Evolutionary conservation across 768 basidiomycete genomes (phyloP), one percentile per base, ranked within the genome.

Genomic region (Fistulinella prunicolor): DNA sequence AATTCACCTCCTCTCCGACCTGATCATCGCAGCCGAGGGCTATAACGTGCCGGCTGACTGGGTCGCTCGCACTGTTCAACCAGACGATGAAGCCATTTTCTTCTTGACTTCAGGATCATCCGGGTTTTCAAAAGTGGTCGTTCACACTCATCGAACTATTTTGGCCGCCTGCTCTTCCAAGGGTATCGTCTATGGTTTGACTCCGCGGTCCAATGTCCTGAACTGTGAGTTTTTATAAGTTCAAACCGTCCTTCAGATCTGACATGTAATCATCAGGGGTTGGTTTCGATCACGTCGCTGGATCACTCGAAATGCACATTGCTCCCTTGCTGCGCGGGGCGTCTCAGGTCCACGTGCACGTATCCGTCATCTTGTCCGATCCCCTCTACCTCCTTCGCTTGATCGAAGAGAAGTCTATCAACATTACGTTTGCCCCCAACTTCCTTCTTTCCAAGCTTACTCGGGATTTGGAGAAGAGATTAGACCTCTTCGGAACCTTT

Each of bases 281-380:
- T 39, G 68, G 69, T 12, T 71, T 74, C 30, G 73, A 74, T 46
- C 73, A 74, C 40, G 73, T 73, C 47, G 73, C 73, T 3, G 69
- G 67, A 17, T 64, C 72, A 6, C 57, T 71, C 1, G 73, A 74
- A 47, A 59, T 71, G 42, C 70, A 72, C 42, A 49, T 73, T 1
- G 56, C 71, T 7, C 63, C 72, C 24, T 46, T 63, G 38, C 49
- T 64, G 8, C 62, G 62, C 22, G 69, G 68, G 2, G 50, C 56
- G 1, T 52, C 54, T 8, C 58, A 56, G 20, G 47, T 60, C 14
- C 50, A 55, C 21, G 49, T 57, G 3, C 49, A 58, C 9, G 51
- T 53, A 6, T 55, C 51, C 7, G 44, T 37, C 21, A 54, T 63
- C n/a, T 35, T 59, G 23, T 51, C 57, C 0, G 59, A 57, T 36